Conservation (phyloP, 1,139 yeast genomes). For the Yamadazyma taylorii region DNA sequence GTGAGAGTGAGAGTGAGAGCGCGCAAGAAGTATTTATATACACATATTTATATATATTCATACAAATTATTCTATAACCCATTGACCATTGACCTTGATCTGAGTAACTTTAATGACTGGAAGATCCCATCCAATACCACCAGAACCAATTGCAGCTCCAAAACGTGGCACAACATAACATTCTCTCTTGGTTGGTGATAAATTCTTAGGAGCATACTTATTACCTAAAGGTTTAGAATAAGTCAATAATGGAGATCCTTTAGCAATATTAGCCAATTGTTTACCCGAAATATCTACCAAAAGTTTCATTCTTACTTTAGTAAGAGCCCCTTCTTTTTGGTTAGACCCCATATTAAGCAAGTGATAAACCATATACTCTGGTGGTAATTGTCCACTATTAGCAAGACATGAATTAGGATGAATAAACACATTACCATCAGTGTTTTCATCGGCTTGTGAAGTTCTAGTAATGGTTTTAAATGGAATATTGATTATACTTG, state of each 20-base stretch:
- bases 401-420: slow-evolving; percentile 73
- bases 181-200: slow-evolving; percentile 67
- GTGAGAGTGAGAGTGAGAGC: too few relatives aligned
- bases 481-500: slow-evolving; percentile 65
- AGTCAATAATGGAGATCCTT: slow-evolving; percentile 67
- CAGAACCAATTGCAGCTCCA: slow-evolving; percentile 82
- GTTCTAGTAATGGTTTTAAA: slow-evolving; percentile 69
- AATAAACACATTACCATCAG: slow-evolving; percentile 61
- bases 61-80: slow-evolving; percentile 36
- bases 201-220: slow-evolving; percentile 77
- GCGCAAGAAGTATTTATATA: neutral
- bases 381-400: slow-evolving; percentile 62
- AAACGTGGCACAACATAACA: slow-evolving; percentile 90
- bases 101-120: slow-evolving; percentile 83
- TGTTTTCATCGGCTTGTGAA: slow-evolving; percentile 31
- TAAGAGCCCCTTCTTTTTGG: slow-evolving; percentile 27
- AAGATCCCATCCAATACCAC: slow-evolving; percentile 90
- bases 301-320: slow-evolving; percentile 68
- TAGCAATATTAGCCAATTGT: slow-evolving; percentile 77
- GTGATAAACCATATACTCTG: slow-evolving; percentile 72
- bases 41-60: too few relatives aligned
- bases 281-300: slow-evolving; percentile 74
- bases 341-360: slow-evolving; percentile 53
- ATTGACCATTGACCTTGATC: slow-evolving; percentile 57
- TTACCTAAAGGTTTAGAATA: slow-evolving; percentile 92